phyloP scores from a whole-genome alignment of 805 yeast genomes.

The Metschnikowia baotianmanensis region DNA sequence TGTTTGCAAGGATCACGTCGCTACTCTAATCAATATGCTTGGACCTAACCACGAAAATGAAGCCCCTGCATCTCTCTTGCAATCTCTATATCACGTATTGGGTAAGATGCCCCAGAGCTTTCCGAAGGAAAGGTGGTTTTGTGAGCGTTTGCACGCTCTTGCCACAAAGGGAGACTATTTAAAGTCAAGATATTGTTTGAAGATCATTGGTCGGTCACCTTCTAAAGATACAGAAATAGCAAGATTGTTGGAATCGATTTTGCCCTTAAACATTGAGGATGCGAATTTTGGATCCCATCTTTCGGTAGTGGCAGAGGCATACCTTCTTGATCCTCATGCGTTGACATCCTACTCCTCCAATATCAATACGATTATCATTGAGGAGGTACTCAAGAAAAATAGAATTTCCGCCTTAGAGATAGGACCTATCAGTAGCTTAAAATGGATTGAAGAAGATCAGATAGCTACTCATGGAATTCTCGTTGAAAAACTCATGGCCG shows the following conservation, averaged over 20 bases:
- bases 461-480: slow-evolving; percentile 32
- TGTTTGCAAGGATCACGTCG: slow-evolving; percentile 59
- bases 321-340: slow-evolving; percentile 44
- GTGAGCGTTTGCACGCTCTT: slow-evolving; percentile 44
- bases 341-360: slow-evolving; percentile 55
- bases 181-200: slow-evolving; percentile 65
- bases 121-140: slow-evolving; percentile 44
- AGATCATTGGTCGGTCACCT: slow-evolving; percentile 50
- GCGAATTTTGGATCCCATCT: slow-evolving; percentile 52
- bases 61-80: slow-evolving; percentile 30
- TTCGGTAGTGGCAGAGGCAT: slow-evolving; percentile 58
- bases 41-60: slow-evolving; percentile 18
- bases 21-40: slow-evolving; percentile 44
- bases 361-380: slow-evolving; percentile 57
- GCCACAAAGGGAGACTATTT: slow-evolving; percentile 52
- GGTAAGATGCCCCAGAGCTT: slow-evolving; percentile 48
- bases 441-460: slow-evolving; percentile 49
- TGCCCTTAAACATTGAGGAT: slow-evolving; percentile 48
- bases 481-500: slow-evolving; percentile 48
- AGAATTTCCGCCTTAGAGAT: slow-evolving; percentile 25
- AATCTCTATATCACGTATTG: slow-evolving; percentile 58
- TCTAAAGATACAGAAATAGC: slow-evolving; percentile 40
- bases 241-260: slow-evolving; percentile 39
- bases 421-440: slow-evolving; percentile 23
- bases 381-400: slow-evolving; percentile 59